phyloP scores from a whole-genome alignment of 805 yeast species.

The Metahyphopichia silvanorum region DNA sequence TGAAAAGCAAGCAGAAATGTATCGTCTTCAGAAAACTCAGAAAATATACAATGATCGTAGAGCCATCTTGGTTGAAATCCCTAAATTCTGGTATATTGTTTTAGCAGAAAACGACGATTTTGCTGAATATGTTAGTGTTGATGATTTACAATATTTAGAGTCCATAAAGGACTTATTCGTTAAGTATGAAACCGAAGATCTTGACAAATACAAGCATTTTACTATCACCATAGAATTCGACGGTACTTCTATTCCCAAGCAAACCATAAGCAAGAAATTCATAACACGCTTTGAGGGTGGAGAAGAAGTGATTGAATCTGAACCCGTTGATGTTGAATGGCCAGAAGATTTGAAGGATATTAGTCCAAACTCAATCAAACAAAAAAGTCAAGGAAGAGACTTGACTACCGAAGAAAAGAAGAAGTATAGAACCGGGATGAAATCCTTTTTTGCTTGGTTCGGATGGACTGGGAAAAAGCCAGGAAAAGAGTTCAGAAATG shows the following conservation, averaged over 20 bases:
- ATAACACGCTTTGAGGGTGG: slow-evolving; percentile 47
- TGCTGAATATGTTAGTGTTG: slow-evolving; percentile 71
- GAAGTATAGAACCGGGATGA: slow-evolving; percentile 67
- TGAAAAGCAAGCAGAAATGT: slow-evolving; percentile 58
- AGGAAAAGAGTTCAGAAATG: slow-evolving; percentile 73
- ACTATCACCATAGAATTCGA: slow-evolving; percentile 55
- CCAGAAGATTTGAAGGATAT: slow-evolving; percentile 57
- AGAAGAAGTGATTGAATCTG: slow-evolving; percentile 53
- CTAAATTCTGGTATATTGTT: slow-evolving; percentile 85
- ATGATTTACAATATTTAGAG: slow-evolving; percentile 77
- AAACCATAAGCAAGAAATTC: slow-evolving; percentile 60
- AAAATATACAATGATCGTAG: slow-evolving; percentile 60
- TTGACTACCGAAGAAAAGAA: slow-evolving; percentile 53
- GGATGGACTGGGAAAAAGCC: slow-evolving; percentile 78
- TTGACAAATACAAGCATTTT: slow-evolving; percentile 51
- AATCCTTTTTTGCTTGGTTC: slow-evolving; percentile 85
- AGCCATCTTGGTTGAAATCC: slow-evolving; percentile 48
- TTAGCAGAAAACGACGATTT: slow-evolving; percentile 82
- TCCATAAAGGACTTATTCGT: slow-evolving; percentile 61
- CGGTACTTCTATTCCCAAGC: slow-evolving; percentile 48
- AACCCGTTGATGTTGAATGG: slow-evolving; percentile 61
- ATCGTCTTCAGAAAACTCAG: slow-evolving; percentile 49
- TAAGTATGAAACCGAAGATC: slow-evolving; percentile 35
- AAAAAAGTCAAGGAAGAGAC: slow-evolving; percentile 26
- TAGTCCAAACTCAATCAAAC: slow-evolving; percentile 51